Base-by-base conservation (phyloP, 1,284 basidiomycete species). In the Clitocybe nebularis region DNA sequence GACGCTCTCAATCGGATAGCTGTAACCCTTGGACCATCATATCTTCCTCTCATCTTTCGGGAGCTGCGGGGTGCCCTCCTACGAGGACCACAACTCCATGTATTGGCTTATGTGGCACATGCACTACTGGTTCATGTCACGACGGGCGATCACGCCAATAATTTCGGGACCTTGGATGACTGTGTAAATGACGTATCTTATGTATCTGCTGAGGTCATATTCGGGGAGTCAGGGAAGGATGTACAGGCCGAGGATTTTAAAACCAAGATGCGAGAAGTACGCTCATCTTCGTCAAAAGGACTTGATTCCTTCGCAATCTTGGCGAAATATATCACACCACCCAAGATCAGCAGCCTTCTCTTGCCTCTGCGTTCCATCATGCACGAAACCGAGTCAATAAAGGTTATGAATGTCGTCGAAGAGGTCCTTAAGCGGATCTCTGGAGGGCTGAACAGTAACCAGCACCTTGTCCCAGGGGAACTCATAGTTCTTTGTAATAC, bases 71-170 rank as follows among this genome's bases (percentile, higher is more conserved):
- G 74, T 1, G 89, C 93, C 0, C 77, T 99, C 11, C 61, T 82
- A 39, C 89, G 94, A 7, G 96, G 96, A 3, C 93, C 96, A 0
- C 96, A 99, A 51, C 79, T 96, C 0, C 94, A 99, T 56, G 82
- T 98, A 9, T 74, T 98, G 21, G 93, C 94, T 0, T 91, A 87
- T 49, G 84, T 87, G 0, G 75, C 80, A 0, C 95, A 99, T 60
- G 78, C 88, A 0, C 68, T 99, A 22, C 70, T 99, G 13, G 79
- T 85, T 5, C 81, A 92, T 46, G 77, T 91, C 38, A 93, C 91
- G 0, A 68, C 76, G 1, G 68, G 72, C 1, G 80, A 84, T 2
- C 69, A 79, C 43, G 64, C 67, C 2, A 49, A 60, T 45, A 40
- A 56, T 0, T 89, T 93, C 56, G 61, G 67, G 36, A 75, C 73